Conservation (phyloP, 2,329 filamentous ascomycete species). For the Massarina eburnea region DNA sequence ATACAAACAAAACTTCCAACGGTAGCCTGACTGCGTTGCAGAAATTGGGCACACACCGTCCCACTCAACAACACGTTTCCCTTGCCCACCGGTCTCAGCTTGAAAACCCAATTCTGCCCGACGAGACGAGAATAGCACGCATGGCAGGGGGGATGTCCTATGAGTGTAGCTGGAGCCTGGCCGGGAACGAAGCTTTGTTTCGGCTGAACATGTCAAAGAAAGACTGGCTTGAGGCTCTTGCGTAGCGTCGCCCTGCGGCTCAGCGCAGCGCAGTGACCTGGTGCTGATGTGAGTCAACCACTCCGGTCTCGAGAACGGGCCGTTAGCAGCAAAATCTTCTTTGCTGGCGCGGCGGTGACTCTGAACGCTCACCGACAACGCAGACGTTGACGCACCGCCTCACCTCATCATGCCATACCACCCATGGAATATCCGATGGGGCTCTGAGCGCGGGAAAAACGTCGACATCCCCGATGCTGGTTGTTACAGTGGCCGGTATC, state of each 20-base stretch:
- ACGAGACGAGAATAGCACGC: not conserved
- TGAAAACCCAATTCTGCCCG: not conserved
- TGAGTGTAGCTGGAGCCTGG: too few species aligned
- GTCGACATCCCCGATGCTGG: not conserved
- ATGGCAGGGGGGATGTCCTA: too few species aligned
- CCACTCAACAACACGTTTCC: too few species aligned
- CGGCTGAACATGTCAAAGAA: too few species aligned
- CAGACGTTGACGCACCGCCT: too few species aligned
- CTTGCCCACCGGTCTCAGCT: not conserved
- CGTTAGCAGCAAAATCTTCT: not conserved
- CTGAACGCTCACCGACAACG: not conserved
- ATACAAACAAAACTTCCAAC: not conserved
- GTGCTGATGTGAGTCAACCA: not conserved
- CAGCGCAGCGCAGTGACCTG: too few species aligned
- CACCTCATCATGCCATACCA: too few species aligned
- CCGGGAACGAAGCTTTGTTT: too few species aligned
- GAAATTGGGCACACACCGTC: too few species aligned
- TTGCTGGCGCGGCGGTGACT: not conserved
- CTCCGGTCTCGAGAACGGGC: too few species aligned
- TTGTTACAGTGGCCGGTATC: too few species aligned
- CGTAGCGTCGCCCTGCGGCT: not conserved
- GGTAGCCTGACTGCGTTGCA: not conserved
- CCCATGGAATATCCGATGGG: too few species aligned
- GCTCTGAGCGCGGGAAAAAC: not conserved
- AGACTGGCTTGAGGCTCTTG: not conserved